Percentiles rank a stretch among this genome's conserved stretches.
phyloP scores from a whole-genome alignment of 257 asterid genomes.

The Capsicum rhomboideum region DNA sequence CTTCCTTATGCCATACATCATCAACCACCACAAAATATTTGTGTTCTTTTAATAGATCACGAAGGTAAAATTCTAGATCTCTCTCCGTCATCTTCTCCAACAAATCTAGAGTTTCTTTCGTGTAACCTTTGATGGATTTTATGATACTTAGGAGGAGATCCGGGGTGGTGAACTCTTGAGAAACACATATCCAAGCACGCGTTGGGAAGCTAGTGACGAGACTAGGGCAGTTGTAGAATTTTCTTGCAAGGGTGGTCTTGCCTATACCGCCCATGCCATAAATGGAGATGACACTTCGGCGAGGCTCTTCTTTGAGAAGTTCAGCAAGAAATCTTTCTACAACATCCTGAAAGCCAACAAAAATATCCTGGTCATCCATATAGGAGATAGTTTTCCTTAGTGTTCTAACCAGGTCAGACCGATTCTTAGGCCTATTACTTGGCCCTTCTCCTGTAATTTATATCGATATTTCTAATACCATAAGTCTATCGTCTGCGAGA shows the following conservation, averaged over 20 bases:
- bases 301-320: background rate
- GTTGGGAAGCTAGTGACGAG: no score
- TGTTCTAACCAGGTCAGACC: background rate
- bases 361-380: background rate
- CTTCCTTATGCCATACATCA: background rate
- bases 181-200: conserved; percentile 1
- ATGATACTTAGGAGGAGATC: background rate
- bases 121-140: background rate
- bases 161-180: background rate
- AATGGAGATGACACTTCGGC: background rate
- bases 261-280: background rate
- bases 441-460: background rate
- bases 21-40: conserved; percentile 1
- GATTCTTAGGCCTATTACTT: background rate
- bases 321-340: background rate
- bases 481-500: no score
- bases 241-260: background rate
- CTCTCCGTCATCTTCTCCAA: background rate
- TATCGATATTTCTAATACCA: background rate
- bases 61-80: background rate
- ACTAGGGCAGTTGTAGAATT: background rate
- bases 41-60: background rate
- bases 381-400: background rate
- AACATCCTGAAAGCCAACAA: background rate
- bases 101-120: background rate